Evolutionary conservation across 2,329 filamentous ascomycete species (phyloP), one percentile per base, ranked within the genome.

Genomic region (Clarireedia hainanense): DNA sequence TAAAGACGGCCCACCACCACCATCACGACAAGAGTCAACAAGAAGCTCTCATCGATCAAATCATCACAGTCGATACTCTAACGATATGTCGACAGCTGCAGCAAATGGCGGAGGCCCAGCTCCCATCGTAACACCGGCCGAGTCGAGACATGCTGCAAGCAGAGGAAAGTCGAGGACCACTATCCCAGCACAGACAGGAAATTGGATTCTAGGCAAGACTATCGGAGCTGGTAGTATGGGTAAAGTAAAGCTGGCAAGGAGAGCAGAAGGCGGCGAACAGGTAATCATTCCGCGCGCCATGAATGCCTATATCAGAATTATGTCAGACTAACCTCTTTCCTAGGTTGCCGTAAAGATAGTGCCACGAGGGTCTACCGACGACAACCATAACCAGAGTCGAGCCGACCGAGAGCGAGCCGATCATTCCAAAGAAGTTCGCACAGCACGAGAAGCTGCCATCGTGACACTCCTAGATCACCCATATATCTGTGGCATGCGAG

Each of bases 201-300:
- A 91, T 76, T 99, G 92, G 91, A 84, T 91, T 55, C 77, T 99
- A 52, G 92, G 92, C 58, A 97, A 97, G 77, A 97, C 94, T 3
- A 94, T 99, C 66, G 94, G 94, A 58, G 91, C 91, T 52, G 94
- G 94, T 50, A 97, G 92, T 72, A 99, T 99, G 94, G 94, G 94
- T 62, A 97, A 97, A 72, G 94, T 99, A 60, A 97, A 97, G 75
- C 77, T 99, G 63, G 94, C 94, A 24, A 89, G 89, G 66, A 95
- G 95, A 72, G 80, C 87, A 64, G 91, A 95, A 66, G 89, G 88
- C 20, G 88, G 87, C 64, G 94, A 97, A 76, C 89, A 96, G 83
- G 90, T 91, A 66, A 61, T 56, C 50, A 17, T 43, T 42, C 49
- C 9, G 26, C 34, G 27, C 37, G 26, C 37, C 17, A 27, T 23